A percentile compares a stretch with the other conserved stretches of the same genome.
Conservation (phyloP, 805 yeast species). For the Saturnispora zaruensis region DNA sequence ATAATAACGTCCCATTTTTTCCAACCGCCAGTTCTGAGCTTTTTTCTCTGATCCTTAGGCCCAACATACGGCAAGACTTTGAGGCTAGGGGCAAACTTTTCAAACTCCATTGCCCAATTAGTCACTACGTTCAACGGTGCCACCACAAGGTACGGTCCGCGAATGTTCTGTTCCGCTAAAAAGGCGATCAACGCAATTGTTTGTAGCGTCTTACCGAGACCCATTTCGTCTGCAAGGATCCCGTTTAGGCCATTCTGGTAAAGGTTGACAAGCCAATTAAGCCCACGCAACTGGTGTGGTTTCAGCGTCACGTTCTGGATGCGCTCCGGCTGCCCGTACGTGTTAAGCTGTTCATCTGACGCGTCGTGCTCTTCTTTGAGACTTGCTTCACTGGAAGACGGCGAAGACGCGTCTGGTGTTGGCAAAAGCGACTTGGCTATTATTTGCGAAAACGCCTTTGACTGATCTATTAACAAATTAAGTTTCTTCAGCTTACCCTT, state of each 20-base stretch:
- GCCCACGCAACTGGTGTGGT: slow-evolving; percentile 81
- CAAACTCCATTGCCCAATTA: slow-evolving; percentile 75
- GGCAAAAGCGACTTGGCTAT: slow-evolving; percentile 62
- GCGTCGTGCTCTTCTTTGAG: not conserved
- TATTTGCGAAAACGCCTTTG: slow-evolving; percentile 80
- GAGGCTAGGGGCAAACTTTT: slow-evolving; percentile 62
- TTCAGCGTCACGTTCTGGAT: slow-evolving; percentile 56
- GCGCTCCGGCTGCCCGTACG: slow-evolving; percentile 41
- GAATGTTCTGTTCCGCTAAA: slow-evolving; percentile 66
- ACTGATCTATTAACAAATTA: slow-evolving; percentile 70
- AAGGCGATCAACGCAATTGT: slow-evolving; percentile 73
- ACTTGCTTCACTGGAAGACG: not conserved
- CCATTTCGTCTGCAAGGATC: slow-evolving; percentile 96
- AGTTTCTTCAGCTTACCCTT: slow-evolving; percentile 49
- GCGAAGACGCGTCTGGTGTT: slow-evolving; percentile 4
- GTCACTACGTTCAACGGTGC: slow-evolving; percentile 80
- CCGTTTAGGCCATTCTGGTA: slow-evolving; percentile 95
- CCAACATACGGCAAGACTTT: slow-evolving; percentile 62
- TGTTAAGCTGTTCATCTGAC: not conserved
- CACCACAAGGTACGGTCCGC: slow-evolving; percentile 70
- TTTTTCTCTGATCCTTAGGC: slow-evolving; percentile 44
- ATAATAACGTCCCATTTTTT: slow-evolving; percentile 45
- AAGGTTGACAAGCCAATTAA: slow-evolving; percentile 81
- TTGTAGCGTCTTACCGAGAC: slow-evolving; percentile 88
- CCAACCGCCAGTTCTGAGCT: slow-evolving; percentile 26